Evolutionary conservation across 805 yeast genomes (phyloP).

Genomic region (Yarrowia deformans): DNA sequence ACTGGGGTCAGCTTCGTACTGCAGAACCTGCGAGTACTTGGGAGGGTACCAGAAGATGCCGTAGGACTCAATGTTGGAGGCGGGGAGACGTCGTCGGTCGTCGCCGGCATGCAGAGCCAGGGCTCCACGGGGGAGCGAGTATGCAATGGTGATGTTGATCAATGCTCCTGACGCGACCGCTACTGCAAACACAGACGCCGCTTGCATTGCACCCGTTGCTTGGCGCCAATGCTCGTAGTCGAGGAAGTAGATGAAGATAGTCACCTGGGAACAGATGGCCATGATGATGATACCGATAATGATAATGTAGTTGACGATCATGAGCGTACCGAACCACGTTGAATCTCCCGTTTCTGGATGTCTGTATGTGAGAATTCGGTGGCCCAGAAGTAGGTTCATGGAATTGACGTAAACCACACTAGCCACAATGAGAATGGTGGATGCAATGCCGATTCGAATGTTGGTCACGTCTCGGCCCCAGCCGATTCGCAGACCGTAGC

Average conservation of each 20-base stretch:
- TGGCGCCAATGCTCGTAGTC: slow-evolving; percentile 55
- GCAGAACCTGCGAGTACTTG: slow-evolving; percentile 33
- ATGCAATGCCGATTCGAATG: slow-evolving; percentile 62
- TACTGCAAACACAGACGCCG: slow-evolving; percentile 57
- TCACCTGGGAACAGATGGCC: slow-evolving; percentile 70
- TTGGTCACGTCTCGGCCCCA: slow-evolving; percentile 63
- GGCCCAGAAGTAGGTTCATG: slow-evolving; percentile 70
- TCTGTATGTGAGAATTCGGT: slow-evolving; percentile 76
- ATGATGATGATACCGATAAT: slow-evolving; percentile 66
- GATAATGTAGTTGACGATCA: slow-evolving; percentile 60
- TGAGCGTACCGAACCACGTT: slow-evolving; percentile 53
- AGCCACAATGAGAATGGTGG: slow-evolving; percentile 62
- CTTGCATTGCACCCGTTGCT: slow-evolving; percentile 63
- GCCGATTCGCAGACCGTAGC: slow-evolving; percentile 62
- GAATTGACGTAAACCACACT: slow-evolving; percentile 66
- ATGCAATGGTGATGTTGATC: slow-evolving; percentile 59
- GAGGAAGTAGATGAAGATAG: slow-evolving; percentile 68
- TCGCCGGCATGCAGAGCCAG: slow-evolving; percentile 19
- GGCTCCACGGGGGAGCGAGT: slow-evolving; percentile 45
- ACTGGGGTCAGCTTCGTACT: slow-evolving; percentile 31
- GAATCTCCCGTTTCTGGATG: slow-evolving; percentile 74
- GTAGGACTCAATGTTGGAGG: slow-evolving; percentile 37
- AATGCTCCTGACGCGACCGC: slow-evolving; percentile 64
- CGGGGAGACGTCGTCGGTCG: slow-evolving; percentile 24
- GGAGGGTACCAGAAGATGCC: slow-evolving; percentile 29